These are phyloP conservation scores for Afroboletus lepidellus DNA, from an alignment of 1,284 basidiomycete genomes.

Conservation along the genomic window DNA sequence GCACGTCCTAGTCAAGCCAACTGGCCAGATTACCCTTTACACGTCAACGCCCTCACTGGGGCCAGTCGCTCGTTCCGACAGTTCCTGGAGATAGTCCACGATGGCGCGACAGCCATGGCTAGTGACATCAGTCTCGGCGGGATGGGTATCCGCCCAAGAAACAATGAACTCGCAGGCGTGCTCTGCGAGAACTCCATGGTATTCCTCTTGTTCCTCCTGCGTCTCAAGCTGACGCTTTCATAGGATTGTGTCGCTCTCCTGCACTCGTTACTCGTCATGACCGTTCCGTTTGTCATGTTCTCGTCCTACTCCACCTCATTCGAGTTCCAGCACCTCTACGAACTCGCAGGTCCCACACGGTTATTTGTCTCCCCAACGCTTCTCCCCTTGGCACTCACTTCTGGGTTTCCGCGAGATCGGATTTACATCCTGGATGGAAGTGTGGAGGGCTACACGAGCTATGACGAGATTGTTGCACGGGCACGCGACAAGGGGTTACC, in stretches of 20 bases:
- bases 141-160: slow-evolving; percentile 46
- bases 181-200: slow-evolving; percentile 70
- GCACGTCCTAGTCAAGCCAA: slow-evolving; percentile 48
- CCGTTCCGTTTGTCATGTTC: slow-evolving; percentile 62
- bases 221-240: neutral
- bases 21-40: slow-evolving; percentile 54
- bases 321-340: slow-evolving; percentile 60
- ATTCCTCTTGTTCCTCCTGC: slow-evolving; percentile 14
- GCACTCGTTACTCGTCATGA: slow-evolving; percentile 53
- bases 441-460: slow-evolving; percentile 40
- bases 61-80: slow-evolving; percentile 45
- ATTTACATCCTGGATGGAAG: slow-evolving; percentile 56
- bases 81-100: slow-evolving; percentile 49
- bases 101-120: slow-evolving; percentile 58
- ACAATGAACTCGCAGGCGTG: slow-evolving; percentile 62
- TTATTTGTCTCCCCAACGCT: slow-evolving; percentile 61
- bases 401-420: slow-evolving; percentile 49
- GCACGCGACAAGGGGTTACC: slow-evolving; percentile 40
- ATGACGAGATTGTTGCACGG: slow-evolving; percentile 46
- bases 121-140: slow-evolving; percentile 49
- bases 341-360: slow-evolving; percentile 51
- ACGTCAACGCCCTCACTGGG: slow-evolving; percentile 58
- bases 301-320: slow-evolving; percentile 65
- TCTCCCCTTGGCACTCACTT: slow-evolving; percentile 47
- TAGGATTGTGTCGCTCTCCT: slow-evolving; percentile 64